A percentile compares a stretch with the other conserved stretches of the same genome.
Evolutionary conservation across 805 yeast species (phyloP).

Genomic region (Ogataea paraovalis): DNA sequence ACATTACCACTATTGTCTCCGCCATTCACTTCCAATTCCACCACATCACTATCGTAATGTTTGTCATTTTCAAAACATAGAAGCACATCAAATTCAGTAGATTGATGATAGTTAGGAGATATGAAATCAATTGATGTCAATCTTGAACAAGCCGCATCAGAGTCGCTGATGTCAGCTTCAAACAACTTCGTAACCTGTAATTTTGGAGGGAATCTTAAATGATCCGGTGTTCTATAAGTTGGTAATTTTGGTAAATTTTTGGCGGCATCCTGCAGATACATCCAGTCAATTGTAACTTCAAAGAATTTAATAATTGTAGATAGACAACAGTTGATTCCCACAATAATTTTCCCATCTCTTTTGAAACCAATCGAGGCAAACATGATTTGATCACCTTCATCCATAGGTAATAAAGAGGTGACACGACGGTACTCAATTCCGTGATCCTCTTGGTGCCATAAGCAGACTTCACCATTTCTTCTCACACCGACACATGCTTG

Average conservation of each 20-base stretch:
- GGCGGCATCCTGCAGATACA: slow-evolving; percentile 45
- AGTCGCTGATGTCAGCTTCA: slow-evolving; percentile 26
- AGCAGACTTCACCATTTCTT: slow-evolving; percentile 52
- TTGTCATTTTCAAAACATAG: slow-evolving; percentile 36
- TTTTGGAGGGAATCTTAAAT: slow-evolving; percentile 38
- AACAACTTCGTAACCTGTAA: slow-evolving; percentile 33
- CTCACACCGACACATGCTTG: slow-evolving; percentile 70
- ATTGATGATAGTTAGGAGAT: slow-evolving; percentile 41
- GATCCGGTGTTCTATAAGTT: slow-evolving; percentile 47
- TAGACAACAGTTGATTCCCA: slow-evolving; percentile 38
- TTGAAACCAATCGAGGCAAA: slow-evolving; percentile 50
- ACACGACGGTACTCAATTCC: slow-evolving; percentile 52
- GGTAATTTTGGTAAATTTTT: slow-evolving; percentile 43
- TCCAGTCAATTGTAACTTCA: slow-evolving; percentile 51
- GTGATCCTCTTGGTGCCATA: slow-evolving; percentile 64
- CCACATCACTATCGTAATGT: neutral
- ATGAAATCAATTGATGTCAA: slow-evolving; percentile 38
- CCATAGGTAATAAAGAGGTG: slow-evolving; percentile 28
- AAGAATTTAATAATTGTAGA: slow-evolving; percentile 39
- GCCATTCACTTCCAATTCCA: neutral
- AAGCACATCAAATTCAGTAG: slow-evolving; percentile 43
- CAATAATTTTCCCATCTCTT: slow-evolving; percentile 41
- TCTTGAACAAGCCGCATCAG: slow-evolving; percentile 24
- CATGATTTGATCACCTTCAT: slow-evolving; percentile 24
- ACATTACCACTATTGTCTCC: neutral